phyloP scores from a whole-genome alignment of 352 stramenopile species.

The Thraustochytrium sp. region DNA sequence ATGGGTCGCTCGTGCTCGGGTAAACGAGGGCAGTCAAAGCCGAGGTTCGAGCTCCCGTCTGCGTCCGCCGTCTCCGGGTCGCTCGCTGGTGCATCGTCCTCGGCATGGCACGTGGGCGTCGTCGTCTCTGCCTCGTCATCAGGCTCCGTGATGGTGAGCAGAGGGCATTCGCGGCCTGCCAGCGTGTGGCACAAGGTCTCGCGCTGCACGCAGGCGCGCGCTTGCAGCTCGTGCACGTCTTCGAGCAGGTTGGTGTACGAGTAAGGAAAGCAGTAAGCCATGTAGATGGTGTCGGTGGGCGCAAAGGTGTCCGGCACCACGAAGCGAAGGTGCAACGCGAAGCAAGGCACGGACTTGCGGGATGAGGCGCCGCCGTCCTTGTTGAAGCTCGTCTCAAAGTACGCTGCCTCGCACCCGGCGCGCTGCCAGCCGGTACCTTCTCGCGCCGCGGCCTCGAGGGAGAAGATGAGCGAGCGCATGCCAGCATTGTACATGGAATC shows the following conservation, averaged over 20 bases:
- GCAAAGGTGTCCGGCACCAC: conserved; percentile 58
- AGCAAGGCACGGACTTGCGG: conserved; percentile 55
- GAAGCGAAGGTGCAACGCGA: conserved; percentile 78
- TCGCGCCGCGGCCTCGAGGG: conserved; percentile 58
- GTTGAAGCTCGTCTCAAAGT: conserved; percentile 50
- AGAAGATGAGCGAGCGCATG: conserved; percentile 77
- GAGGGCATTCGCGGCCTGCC: conserved; percentile 68
- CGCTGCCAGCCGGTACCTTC: conserved; percentile 66
- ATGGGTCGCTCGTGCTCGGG: conserved; percentile 21
- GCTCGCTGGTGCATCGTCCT: conserved; percentile 1
- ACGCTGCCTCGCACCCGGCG: conserved; percentile 70
- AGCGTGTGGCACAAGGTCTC: conserved; percentile 74
- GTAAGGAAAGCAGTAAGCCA: conserved; percentile 86
- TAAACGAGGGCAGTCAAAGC: background rate
- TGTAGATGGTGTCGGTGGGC: conserved; percentile 68
- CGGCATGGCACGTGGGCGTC: background rate
- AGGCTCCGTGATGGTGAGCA: conserved; percentile 76
- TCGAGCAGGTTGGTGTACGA: conserved; percentile 64
- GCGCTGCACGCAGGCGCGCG: conserved; percentile 40
- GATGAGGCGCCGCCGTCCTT: background rate
- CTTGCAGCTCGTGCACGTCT: background rate
- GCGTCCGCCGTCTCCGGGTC: background rate
- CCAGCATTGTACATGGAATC: conserved; percentile 82
- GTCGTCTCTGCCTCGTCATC: background rate
- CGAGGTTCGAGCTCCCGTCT: background rate